A percentile compares a stretch with the other conserved stretches of the same genome.
Conservation (phyloP, 1,284 basidiomycete species). For the Puccinia novopanici region DNA sequence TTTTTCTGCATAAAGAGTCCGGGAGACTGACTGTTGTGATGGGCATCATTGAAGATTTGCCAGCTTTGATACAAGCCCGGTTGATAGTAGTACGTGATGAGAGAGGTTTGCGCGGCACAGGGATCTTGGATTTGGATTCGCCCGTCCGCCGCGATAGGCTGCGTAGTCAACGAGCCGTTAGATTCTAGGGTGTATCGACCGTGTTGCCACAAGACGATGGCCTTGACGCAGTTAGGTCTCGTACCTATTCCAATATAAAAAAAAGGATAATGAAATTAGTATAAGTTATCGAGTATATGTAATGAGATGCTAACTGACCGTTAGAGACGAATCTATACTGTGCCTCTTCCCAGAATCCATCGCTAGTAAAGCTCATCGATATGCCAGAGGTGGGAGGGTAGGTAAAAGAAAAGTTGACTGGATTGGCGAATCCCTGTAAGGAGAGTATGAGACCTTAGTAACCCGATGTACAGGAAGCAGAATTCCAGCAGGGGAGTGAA, state of each 20-base stretch:
- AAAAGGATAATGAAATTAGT: not conserved
- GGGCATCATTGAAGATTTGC: slow-evolving; percentile 47
- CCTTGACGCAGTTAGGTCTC: slow-evolving; percentile 56
- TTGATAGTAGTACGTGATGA: slow-evolving; percentile 52
- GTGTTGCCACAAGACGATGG: slow-evolving; percentile 58
- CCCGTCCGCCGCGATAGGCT: slow-evolving; percentile 54
- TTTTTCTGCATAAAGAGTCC: not conserved
- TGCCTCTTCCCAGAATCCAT: slow-evolving; percentile 58
- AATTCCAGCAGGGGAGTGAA: not conserved
- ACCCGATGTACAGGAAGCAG: not conserved
- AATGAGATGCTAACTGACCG: slow-evolving; percentile 52
- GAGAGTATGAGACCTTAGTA: not conserved
- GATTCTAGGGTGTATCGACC: slow-evolving; percentile 56
- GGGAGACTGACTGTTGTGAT: slow-evolving; percentile 39
- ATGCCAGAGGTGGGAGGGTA: slow-evolving; percentile 56
- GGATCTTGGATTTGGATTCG: slow-evolving; percentile 52
- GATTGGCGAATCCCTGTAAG: slow-evolving; percentile 56
- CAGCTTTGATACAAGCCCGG: slow-evolving; percentile 37
- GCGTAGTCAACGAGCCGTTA: slow-evolving; percentile 54
- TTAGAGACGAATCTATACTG: slow-evolving; percentile 56
- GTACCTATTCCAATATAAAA: slow-evolving; percentile 22
- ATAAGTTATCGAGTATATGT: not conserved
- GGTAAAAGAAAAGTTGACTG: slow-evolving; percentile 56
- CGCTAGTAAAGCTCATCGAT: slow-evolving; percentile 58
- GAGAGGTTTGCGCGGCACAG: slow-evolving; percentile 52